phyloP scores from a whole-genome alignment of 495 filamentous ascomycete genomes.

The Sphaerosporella brunnea region DNA sequence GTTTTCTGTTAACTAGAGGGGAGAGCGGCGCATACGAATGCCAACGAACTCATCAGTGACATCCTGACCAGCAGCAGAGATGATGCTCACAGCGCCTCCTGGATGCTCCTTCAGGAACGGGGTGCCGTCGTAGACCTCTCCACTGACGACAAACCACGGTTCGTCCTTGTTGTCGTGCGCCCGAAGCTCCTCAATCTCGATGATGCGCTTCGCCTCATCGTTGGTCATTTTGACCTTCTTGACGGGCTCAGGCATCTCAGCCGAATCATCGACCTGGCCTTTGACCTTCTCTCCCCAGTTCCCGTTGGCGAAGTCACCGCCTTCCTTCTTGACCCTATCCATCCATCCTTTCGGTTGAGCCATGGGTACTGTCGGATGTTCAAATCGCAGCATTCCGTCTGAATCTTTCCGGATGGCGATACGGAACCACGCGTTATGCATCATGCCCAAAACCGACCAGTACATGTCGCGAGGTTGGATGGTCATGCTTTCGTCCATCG shows the following conservation, averaged over 20 bases:
- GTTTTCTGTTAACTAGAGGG: conserved; percentile 8
- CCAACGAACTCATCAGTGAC: conserved; percentile 86
- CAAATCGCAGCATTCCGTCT: conserved; percentile 47
- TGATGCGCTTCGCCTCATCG: conserved; percentile 40
- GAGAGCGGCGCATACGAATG: conserved; percentile 49
- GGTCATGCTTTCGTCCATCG: conserved; percentile 84
- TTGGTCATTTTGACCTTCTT: conserved; percentile 65
- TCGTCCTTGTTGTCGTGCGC: conserved; percentile 45
- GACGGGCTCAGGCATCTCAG: conserved; percentile 26
- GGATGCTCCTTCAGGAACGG: conserved; percentile 71
- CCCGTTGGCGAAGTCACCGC: conserved; percentile 63
- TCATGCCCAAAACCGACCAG: conserved; percentile 93
- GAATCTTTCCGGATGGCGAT: conserved; percentile 56
- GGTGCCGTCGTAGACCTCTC: conserved; percentile 84
- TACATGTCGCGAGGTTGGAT: conserved; percentile 89
- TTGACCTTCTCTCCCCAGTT: conserved; percentile 66
- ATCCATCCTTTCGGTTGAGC: conserved; percentile 74
- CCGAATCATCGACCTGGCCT: conserved; percentile 37
- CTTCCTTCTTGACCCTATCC: conserved; percentile 78
- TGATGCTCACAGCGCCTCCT: conserved; percentile 76
- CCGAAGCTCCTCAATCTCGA: conserved; percentile 56
- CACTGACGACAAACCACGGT: conserved; percentile 86
- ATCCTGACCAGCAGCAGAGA: conserved; percentile 66
- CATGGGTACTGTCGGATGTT: conserved; percentile 78
- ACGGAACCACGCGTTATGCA: conserved; percentile 95